Percentiles rank a stretch among this genome's conserved stretches.
Conservation (phyloP, 2,329 filamentous ascomycete genomes). For the Aspergillus pseudoviridinutans region DNA sequence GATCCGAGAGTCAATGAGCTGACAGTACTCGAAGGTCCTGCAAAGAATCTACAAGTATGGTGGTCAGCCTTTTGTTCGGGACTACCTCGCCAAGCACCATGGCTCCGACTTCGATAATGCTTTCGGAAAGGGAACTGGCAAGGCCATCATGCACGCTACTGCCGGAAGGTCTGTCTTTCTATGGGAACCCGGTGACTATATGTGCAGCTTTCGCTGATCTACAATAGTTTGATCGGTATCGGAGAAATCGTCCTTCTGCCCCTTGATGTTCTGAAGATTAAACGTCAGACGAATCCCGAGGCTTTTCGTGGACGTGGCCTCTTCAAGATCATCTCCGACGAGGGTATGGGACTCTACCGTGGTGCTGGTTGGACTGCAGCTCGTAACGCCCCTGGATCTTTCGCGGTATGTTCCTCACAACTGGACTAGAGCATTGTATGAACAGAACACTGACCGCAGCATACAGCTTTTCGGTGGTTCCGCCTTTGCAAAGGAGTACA, state of each 20-base stretch:
- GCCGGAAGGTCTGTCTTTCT: slow-evolving; percentile 67
- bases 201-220: slow-evolving; percentile 3
- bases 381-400: slow-evolving; percentile 92
- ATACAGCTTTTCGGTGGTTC: slow-evolving; percentile 88
- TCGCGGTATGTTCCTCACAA: slow-evolving; percentile 64
- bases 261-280: slow-evolving; percentile 97
- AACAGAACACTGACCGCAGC: slow-evolving; percentile 6
- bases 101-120: slow-evolving; percentile 77
- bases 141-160: slow-evolving; percentile 96
- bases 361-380: slow-evolving; percentile 98
- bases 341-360: slow-evolving; percentile 92
- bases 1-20: slow-evolving; percentile 1
- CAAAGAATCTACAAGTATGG: slow-evolving; percentile 99
- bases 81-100: slow-evolving; percentile 78
- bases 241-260: slow-evolving; percentile 94
- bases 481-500: slow-evolving; percentile 94
- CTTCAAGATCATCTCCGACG: slow-evolving; percentile 82
- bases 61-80: slow-evolving; percentile 89
- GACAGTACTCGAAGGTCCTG: slow-evolving; percentile 55
- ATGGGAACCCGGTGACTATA: not conserved
- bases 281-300: slow-evolving; percentile 98
- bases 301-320: slow-evolving; percentile 93
- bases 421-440: slow-evolving; percentile 5
- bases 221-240: slow-evolving; percentile 78
- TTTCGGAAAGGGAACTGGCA: slow-evolving; percentile 95